Evolutionary conservation across 495 filamentous ascomycete species (phyloP).

Genomic region (Acidiella bohemica): DNA sequence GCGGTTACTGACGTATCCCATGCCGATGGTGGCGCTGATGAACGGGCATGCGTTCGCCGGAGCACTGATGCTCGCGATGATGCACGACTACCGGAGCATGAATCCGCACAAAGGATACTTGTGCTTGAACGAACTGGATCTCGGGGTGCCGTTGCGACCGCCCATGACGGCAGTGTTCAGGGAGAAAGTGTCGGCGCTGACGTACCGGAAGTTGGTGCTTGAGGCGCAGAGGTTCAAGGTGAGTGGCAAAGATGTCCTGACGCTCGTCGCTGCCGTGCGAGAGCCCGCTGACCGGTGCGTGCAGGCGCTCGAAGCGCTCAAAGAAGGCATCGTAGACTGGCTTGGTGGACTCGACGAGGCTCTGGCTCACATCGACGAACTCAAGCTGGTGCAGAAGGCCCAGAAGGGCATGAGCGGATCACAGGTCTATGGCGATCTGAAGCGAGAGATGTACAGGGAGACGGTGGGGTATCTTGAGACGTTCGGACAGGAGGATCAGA

Average conservation of each 20-base stretch:
- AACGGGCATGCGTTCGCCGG: conserved; percentile 76
- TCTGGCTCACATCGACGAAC: conserved; percentile 40
- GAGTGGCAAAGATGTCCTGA: background rate
- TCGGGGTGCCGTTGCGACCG: conserved; percentile 55
- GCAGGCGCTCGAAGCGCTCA: conserved; percentile 42
- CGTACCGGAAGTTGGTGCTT: conserved; percentile 51
- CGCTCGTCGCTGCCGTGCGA: no score
- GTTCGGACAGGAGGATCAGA: conserved; percentile 7
- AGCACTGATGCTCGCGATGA: conserved; percentile 67
- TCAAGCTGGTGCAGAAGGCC: conserved; percentile 22
- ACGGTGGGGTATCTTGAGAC: conserved; percentile 15
- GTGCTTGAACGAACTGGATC: conserved; percentile 67
- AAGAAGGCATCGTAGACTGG: conserved; percentile 53
- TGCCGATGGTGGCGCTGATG: conserved; percentile 66
- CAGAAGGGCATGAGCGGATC: conserved; percentile 7
- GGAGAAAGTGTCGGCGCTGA: conserved; percentile 43
- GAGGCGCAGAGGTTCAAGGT: conserved; percentile 50
- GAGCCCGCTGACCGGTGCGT: no score
- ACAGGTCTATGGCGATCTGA: conserved; percentile 12
- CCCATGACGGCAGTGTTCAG: conserved; percentile 65
- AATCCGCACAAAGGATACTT: conserved; percentile 53
- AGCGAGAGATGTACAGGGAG: conserved; percentile 19
- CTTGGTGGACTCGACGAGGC: conserved; percentile 50
- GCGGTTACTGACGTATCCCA: conserved; percentile 45
- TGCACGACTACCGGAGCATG: conserved; percentile 57